Conservation (phyloP, 345 rosid genomes). For the Linum usitatissimum region DNA sequence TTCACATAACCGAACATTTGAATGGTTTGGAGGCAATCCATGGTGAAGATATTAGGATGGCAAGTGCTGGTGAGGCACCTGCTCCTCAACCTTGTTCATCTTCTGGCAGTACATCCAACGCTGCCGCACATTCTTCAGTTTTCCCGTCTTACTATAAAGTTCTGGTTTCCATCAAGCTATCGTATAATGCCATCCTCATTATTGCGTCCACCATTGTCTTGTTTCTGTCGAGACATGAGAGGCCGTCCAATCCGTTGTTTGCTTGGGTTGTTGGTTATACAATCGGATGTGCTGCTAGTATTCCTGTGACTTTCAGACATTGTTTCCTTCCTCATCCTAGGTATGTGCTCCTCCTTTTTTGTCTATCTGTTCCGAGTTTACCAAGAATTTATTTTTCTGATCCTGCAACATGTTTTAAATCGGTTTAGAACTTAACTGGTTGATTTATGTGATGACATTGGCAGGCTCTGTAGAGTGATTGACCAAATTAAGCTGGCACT, state of each 20-base stretch:
- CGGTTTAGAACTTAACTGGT: background rate
- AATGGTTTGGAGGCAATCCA: background rate
- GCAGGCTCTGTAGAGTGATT: conserved; percentile 15
- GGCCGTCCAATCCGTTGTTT: conserved; percentile 12
- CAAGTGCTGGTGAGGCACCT: background rate
- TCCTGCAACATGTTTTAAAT: background rate
- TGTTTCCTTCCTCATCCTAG: conserved; percentile 14
- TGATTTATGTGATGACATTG: conserved; percentile 1
- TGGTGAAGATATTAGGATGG: background rate
- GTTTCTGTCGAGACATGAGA: conserved; percentile 15
- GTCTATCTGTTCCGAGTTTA: too few relatives aligned
- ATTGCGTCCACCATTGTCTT: conserved; percentile 14
- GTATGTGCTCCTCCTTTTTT: background rate
- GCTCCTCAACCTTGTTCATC: background rate
- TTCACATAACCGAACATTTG: background rate
- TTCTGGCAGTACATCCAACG: background rate
- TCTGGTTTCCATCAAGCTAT: conserved; percentile 8
- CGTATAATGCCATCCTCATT: conserved; percentile 12
- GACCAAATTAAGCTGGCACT: conserved; percentile 5
- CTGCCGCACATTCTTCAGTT: background rate
- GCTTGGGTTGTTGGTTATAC: conserved; percentile 16
- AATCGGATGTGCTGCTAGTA: conserved; percentile 13
- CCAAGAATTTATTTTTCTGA: too few relatives aligned
- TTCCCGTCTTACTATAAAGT: background rate
- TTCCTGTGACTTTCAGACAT: conserved; percentile 18